These are phyloP conservation scores for Trichosporon inkin DNA, from an alignment of 1,284 basidiomycete genomes.

Conservation along the genomic window DNA sequence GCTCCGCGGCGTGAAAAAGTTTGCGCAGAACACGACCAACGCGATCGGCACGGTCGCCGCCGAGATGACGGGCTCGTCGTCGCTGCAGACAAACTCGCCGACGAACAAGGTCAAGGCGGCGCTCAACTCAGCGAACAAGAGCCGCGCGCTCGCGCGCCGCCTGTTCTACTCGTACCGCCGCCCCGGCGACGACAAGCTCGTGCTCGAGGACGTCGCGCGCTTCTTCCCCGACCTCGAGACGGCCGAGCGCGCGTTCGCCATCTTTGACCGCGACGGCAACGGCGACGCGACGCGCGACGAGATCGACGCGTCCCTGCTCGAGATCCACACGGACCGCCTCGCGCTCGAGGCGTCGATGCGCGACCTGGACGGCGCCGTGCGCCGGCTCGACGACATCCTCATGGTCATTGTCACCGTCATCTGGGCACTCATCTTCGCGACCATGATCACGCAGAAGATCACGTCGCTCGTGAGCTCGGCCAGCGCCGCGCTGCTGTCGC, in stretches of 20 bases:
- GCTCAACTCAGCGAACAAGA: constrained; percentile 74
- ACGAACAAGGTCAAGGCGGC: constrained; percentile 75
- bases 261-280: constrained; percentile 82
- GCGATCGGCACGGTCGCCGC: constrained; percentile 65
- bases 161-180: constrained; percentile 82
- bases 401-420: constrained; percentile 58
- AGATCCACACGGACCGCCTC: constrained; percentile 78
- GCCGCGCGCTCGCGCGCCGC: constrained; percentile 72
- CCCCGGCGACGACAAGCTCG: constrained; percentile 59
- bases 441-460: constrained; percentile 66
- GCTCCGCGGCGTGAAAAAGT: constrained; percentile 64
- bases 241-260: constrained; percentile 61
- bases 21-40: constrained; percentile 75
- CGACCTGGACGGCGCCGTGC: constrained; percentile 84
- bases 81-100: constrained; percentile 83
- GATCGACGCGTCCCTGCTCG: constrained; percentile 70
- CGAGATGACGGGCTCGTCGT: constrained; percentile 59
- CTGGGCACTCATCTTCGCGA: constrained; percentile 67
- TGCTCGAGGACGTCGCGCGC: constrained; percentile 66
- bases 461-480: constrained; percentile 72
- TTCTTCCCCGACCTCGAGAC: constrained; percentile 68
- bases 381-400: constrained; percentile 56
- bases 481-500: constrained; percentile 74
- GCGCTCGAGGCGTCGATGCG: constrained; percentile 82
- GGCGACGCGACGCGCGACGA: constrained; percentile 73